Base-by-base conservation (phyloP, 805 yeast genomes). In the Spathaspora gorwiae region DNA sequence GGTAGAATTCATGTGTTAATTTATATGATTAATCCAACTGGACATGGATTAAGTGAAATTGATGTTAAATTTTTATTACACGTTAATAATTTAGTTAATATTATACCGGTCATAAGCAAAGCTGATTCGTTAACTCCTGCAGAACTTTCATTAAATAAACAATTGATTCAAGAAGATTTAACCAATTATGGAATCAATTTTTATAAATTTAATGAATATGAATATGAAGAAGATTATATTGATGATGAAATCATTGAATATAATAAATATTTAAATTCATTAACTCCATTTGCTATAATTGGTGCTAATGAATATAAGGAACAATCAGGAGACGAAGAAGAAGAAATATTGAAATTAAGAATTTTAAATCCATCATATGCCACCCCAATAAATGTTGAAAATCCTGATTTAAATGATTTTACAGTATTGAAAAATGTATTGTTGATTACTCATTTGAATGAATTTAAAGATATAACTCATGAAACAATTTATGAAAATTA, bases 401-500 rank as follows among this genome's bases (percentile, higher is more conserved):
- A 83, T 62, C 83, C 90, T 31, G 84, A 83, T 44, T 75, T 79
- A 50, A 84, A 89, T 52, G 97, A 90, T 65, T 86, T 90, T 61
- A 79, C 87, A 37, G 78, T 86, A 36, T 74, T 90, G 63, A 82
- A 90, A 62, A 88, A 87, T 57, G 80, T 90, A 4, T 70, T 90
- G 48, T 76, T 90, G 57, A 84, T 87, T 56, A 82, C 94, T 13
- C 96, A 89, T 66, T 76, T 90, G 65, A 83, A 83, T 61, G 97
- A 90, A 60, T 80, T 90, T 65, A 88, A 88, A 67, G 97, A 90
- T 56, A 76, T 79, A 57, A 90, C 97, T 7, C 95, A 87, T 62
- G 96, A 89, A 61, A 77, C 83, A 35, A 70, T 90, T 51, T 90
- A 90, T 64, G 97, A 90, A 65, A 83, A 82, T 60, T 90, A 90